Evolutionary conservation across 2,329 filamentous ascomycete genomes (phyloP), one percentile per base, ranked within the genome.

Genomic region (Pyricularia grisea): DNA sequence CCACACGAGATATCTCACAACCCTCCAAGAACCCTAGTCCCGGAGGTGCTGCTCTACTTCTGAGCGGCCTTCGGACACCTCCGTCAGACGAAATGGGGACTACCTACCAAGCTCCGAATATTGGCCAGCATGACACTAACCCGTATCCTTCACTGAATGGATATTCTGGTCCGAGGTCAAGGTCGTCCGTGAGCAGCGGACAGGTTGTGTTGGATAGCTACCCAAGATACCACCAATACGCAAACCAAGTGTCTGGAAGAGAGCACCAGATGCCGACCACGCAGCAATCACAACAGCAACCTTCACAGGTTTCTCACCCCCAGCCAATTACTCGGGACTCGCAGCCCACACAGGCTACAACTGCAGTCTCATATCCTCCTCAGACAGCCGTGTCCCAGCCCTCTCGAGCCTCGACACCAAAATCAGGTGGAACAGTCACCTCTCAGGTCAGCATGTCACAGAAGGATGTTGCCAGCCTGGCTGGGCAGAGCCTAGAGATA

Each of bases 401-500:
- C 1, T 77, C 77, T 5, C 75, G 76, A 55, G 75, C 79, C 0
- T 78, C 80, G 2, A 81, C 81, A 11, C 80, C 83, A 0, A 73
- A 75, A 1, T 76, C 76, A 11, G 75, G 76, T 33, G 72, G 75
- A 7, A 72, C 72, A 68, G 67, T 74, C 64, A 70, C 75, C 70
- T 73, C 71, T 25, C 72, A 75, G n/a, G 71, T 69, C n/a, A 71
- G 74, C 12, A 76, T 76, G 14, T 72, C 78, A 3, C 77, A 79
- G 14, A 67, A 61, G 55, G 66, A 67, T 11, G 66, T 67, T 11
- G 55, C 66, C 4, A 67, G 66, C 55, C 42, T 88, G 76, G 83
- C 85, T 2, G 81, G 80, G 70, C 85, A 88, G 75, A 88, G 85
- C 75, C 82, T 94, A 55, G 88, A 90, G 74, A 89, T 96, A 60